Percentiles rank a stretch among this genome's conserved stretches.
Conservation (phyloP, 306 rosid genomes). For the Glycine soja region DNA sequence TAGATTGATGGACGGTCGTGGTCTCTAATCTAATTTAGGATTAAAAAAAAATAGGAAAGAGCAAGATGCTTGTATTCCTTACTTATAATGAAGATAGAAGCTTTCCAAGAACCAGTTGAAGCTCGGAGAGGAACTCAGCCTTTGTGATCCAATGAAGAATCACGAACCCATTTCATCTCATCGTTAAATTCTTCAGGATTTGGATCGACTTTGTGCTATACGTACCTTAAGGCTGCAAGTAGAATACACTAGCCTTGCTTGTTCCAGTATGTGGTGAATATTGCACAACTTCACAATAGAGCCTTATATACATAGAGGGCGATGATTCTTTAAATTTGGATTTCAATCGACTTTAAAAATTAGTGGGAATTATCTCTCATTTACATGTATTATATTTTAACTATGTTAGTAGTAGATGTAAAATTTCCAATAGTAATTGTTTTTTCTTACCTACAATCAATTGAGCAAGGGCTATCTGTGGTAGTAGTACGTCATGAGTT, state of each 20-base stretch:
- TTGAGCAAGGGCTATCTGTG: too few relatives aligned
- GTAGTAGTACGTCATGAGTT: too few relatives aligned
- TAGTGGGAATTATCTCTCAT: too few relatives aligned
- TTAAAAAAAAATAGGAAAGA: too few relatives aligned
- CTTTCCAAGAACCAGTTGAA: constrained; percentile 77
- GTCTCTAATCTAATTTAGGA: too few relatives aligned
- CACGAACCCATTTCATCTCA: constrained; percentile 58
- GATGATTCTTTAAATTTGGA: neutral
- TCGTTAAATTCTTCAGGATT: constrained; percentile 31
- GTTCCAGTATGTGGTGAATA: neutral
- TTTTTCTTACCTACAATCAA: too few relatives aligned
- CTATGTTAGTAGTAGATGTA: too few relatives aligned
- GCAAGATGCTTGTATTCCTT: neutral
- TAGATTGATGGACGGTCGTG: too few relatives aligned
- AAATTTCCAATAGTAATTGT: too few relatives aligned
- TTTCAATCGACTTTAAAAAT: neutral
- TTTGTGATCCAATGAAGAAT: constrained; percentile 66
- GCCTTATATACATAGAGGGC: constrained; percentile 62
- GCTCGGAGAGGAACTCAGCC: constrained; percentile 63
- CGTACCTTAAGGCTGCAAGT: neutral
- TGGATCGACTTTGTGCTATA: neutral
- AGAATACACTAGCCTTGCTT: neutral
- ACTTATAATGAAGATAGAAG: constrained; percentile 70
- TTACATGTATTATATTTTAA: too few relatives aligned
- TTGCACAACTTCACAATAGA: constrained; percentile 40